Conservation (phyloP, 495 filamentous ascomycete genomes). For the Aspergillus asperescens region DNA sequence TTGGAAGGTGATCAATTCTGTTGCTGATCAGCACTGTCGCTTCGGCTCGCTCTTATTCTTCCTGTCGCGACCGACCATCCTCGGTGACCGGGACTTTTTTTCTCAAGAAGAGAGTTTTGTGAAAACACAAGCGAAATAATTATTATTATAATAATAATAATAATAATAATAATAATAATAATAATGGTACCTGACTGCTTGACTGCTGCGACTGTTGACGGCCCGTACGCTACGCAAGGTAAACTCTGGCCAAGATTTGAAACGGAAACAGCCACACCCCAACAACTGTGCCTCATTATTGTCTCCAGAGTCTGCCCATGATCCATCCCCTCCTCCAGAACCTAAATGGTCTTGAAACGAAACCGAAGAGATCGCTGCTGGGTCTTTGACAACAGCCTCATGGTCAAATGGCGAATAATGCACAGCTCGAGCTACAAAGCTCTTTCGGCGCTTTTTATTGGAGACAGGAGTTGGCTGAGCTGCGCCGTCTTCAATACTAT, state of each 20-base stretch:
- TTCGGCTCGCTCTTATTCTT: conserved; percentile 7
- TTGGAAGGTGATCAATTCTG: conserved; percentile 1
- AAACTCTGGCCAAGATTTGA: not conserved
- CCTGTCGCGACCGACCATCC: conserved; percentile 2
- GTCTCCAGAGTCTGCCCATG: conserved; percentile 11
- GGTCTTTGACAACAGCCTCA: too few species aligned
- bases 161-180: conserved; percentile 11
- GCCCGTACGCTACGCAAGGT: not conserved
- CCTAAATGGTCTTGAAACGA: too few species aligned
- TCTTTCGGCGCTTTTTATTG: too few species aligned
- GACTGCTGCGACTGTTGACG: not conserved
- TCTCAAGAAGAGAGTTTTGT: not conserved
- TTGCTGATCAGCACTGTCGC: conserved; percentile 4
- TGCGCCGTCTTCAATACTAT: too few species aligned
- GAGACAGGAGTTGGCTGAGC: too few species aligned
- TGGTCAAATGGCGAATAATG: too few species aligned
- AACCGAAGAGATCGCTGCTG: too few species aligned
- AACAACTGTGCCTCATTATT: too few species aligned
- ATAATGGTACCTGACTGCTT: not conserved
- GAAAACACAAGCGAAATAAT: not conserved
- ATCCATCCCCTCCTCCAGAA: conserved; percentile 9
- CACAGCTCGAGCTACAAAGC: too few species aligned
- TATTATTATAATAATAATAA: not conserved
- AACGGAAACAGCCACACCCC: too few species aligned
- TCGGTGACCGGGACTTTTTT: conserved; percentile 5